A percentile compares a stretch with the other conserved stretches of the same genome.
Conservation (phyloP, 345 rosid species). For the Dovyalis caffra region DNA sequence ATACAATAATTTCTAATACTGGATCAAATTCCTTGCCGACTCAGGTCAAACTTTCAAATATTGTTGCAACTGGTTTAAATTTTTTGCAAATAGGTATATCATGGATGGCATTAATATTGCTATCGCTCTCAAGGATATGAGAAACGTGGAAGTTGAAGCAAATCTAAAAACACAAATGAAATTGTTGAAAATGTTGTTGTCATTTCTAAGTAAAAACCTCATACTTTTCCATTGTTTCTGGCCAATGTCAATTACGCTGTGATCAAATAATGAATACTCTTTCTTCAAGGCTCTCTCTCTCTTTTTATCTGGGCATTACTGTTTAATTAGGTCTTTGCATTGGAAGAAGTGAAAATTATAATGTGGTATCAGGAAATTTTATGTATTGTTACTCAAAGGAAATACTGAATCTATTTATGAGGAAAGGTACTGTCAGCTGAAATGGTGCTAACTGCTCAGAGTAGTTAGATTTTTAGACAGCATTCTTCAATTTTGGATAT, state of each 20-base stretch:
- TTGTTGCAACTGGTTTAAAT: neutral
- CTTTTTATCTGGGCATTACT: neutral
- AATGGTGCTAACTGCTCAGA: neutral
- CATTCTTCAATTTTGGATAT: neutral
- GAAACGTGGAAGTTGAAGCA: neutral
- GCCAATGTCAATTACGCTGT: neutral
- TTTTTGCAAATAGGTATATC: neutral
- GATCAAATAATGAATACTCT: neutral
- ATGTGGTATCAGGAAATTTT: neutral
- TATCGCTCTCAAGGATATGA: neutral
- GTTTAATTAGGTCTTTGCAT: neutral
- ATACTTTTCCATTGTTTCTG: neutral
- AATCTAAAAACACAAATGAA: neutral
- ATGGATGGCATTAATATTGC: neutral
- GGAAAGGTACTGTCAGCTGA: neutral
- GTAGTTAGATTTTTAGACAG: neutral
- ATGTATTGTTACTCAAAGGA: neutral
- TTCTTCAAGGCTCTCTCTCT: neutral
- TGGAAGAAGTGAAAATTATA: neutral
- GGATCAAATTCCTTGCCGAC: neutral
- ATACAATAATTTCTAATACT: neutral
- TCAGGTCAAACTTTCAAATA: neutral
- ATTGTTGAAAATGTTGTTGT: neutral
- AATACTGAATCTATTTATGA: neutral
- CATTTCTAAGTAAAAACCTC: neutral